phyloP scores from a whole-genome alignment of 2,329 filamentous ascomycete species.

The Sphaerulina vaccinii region DNA sequence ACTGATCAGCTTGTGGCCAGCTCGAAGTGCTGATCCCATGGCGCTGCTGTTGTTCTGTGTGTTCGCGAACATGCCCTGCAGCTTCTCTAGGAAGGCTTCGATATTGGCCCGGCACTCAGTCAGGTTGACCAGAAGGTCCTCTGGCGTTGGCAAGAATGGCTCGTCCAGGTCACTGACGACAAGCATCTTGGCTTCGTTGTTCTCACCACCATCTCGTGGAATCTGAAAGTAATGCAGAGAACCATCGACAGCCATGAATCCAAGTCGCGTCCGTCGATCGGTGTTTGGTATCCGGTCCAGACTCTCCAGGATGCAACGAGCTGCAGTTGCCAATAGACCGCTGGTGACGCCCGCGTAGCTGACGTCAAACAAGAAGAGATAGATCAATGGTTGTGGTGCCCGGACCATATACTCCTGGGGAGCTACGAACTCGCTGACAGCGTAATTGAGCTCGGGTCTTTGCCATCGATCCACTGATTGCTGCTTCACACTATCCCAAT shows the following conservation, averaged over 20 bases:
- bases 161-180: slow-evolving; percentile 95
- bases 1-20: slow-evolving; percentile 93
- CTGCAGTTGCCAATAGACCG: slow-evolving; percentile 86
- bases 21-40: slow-evolving; percentile 89
- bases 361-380: slow-evolving; percentile 92
- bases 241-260: slow-evolving; percentile 93
- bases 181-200: slow-evolving; percentile 82
- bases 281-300: slow-evolving; percentile 98
- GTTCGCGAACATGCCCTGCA: slow-evolving; percentile 95
- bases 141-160: slow-evolving; percentile 91
- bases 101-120: slow-evolving; percentile 87
- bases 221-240: slow-evolving; percentile 96
- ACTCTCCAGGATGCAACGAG: slow-evolving; percentile 90
- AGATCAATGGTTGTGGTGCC: slow-evolving; percentile 90
- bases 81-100: slow-evolving; percentile 83
- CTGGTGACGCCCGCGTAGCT: slow-evolving; percentile 87
- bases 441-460: slow-evolving; percentile 86
- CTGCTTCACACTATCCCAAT: slow-evolving; percentile 92
- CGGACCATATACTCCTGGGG: slow-evolving; percentile 99
- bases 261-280: slow-evolving; percentile 84
- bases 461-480: slow-evolving; percentile 91
- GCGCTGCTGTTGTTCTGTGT: slow-evolving; percentile 87
- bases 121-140: slow-evolving; percentile 84
- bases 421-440: slow-evolving; percentile 96
- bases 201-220: slow-evolving; percentile 82